These are phyloP conservation scores for Trichoderma orchidacearum DNA, from an alignment of 495 filamentous ascomycete species.

Conservation along the genomic window DNA sequence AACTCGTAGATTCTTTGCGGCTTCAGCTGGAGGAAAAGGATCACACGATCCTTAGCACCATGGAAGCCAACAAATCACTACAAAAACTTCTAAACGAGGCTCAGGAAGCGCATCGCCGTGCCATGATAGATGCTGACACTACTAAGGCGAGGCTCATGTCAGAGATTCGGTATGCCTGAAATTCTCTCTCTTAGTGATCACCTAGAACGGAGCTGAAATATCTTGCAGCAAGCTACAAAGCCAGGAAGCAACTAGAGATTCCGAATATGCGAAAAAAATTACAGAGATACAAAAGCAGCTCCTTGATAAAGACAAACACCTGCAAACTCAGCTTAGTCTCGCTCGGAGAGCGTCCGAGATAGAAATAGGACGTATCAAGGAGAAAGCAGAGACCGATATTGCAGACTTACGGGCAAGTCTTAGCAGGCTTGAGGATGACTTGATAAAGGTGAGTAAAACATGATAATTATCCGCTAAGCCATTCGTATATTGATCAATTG, in stretches of 20 bases:
- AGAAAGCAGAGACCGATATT: constrained; percentile 42
- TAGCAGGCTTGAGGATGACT: constrained; percentile 40
- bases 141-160: constrained; percentile 44
- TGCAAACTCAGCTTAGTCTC: constrained; percentile 20
- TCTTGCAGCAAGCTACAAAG: constrained; percentile 12
- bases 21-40: constrained; percentile 62
- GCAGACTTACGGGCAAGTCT: constrained; percentile 48
- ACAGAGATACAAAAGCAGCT: constrained; percentile 11
- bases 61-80: constrained; percentile 50
- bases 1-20: constrained; percentile 72
- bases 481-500: constrained; percentile 3
- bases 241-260: constrained; percentile 10
- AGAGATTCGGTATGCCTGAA: background rate
- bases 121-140: constrained; percentile 41
- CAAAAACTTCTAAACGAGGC: constrained; percentile 63
- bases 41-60: constrained; percentile 51
- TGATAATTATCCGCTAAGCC: background rate
- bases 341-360: background rate
- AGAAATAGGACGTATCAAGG: constrained; percentile 11
- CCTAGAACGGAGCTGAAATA: constrained; percentile 5
- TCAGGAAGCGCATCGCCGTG: constrained; percentile 57
- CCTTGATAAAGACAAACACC: constrained; percentile 11
- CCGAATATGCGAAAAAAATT: constrained; percentile 10
- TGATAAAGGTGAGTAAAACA: constrained; percentile 33
- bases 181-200: background rate